Conservation (phyloP, 2,329 filamentous ascomycete species). For the Aureobasidium sp. region DNA sequence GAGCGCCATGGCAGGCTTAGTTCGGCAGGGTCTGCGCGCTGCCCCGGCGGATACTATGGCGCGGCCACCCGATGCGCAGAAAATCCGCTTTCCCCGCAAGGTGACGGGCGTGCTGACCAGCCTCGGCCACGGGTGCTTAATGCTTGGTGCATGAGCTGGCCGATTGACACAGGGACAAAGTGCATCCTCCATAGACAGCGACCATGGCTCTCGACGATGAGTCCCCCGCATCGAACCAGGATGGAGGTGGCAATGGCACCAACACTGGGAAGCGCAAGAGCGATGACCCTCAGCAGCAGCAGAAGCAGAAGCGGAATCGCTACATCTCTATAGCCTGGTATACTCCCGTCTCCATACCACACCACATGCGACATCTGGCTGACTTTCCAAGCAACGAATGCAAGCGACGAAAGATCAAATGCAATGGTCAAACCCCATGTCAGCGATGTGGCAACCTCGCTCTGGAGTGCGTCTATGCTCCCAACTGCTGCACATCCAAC, state of each 20-base stretch:
- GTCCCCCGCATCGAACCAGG: background rate
- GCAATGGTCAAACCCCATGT: constrained; percentile 59
- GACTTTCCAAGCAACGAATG: constrained; percentile 51
- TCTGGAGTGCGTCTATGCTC: constrained; percentile 58
- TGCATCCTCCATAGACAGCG: background rate
- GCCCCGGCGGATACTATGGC: too few relatives aligned
- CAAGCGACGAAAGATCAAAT: constrained; percentile 61
- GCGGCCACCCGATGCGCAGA: background rate
- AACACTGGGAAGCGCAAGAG: constrained; percentile 35
- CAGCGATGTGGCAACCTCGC: constrained; percentile 58
- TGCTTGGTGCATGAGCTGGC: background rate
- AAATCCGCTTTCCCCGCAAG: background rate
- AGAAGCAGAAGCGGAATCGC: constrained; percentile 55
- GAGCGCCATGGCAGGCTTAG: too few relatives aligned
- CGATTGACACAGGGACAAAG: background rate
- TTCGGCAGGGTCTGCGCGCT: too few relatives aligned
- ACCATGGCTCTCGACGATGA: background rate
- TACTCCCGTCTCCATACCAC: constrained; percentile 9
- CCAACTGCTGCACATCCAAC: constrained; percentile 63
- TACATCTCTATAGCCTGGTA: constrained; percentile 63
- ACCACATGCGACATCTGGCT: constrained; percentile 6
- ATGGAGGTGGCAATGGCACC: background rate
- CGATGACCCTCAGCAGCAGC: constrained; percentile 30
- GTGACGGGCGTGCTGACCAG: background rate
- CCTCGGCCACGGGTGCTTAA: background rate